Percentiles rank a stretch among this genome's conserved stretches.
Conservation (phyloP, 2,329 filamentous ascomycete genomes). For the Akanthomyces dipterigenus region DNA sequence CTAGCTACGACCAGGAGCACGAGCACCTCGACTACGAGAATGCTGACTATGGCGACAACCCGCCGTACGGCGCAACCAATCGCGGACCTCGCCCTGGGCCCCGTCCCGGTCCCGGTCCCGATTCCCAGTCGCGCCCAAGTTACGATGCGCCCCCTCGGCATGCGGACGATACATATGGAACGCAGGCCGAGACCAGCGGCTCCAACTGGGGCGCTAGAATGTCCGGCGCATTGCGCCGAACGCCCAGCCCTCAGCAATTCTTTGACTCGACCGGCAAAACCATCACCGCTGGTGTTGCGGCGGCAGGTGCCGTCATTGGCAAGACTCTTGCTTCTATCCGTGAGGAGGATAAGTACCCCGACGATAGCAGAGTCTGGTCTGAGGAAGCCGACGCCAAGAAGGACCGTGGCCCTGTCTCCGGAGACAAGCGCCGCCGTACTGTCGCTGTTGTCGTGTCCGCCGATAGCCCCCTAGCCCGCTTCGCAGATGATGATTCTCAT, state of each 20-base stretch:
- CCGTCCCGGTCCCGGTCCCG: constrained; percentile 2
- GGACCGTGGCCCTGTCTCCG: constrained; percentile 32
- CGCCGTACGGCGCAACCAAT: constrained; percentile 38
- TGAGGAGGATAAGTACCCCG: constrained; percentile 77
- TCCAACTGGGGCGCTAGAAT: constrained; percentile 68
- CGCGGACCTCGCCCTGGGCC: constrained; percentile 17
- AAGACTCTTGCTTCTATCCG: constrained; percentile 76
- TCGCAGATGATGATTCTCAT: constrained; percentile 55
- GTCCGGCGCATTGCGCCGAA: constrained; percentile 72
- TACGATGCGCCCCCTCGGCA: background rate
- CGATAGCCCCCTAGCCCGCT: constrained; percentile 53
- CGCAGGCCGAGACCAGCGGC: constrained; percentile 25
- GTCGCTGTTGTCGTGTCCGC: constrained; percentile 88
- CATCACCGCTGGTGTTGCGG: constrained; percentile 73
- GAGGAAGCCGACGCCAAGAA: constrained; percentile 74
- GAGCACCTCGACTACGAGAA: constrained; percentile 41
- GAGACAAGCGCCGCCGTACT: constrained; percentile 57
- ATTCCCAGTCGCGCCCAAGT: background rate
- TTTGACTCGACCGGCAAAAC: constrained; percentile 77
- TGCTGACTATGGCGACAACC: constrained; percentile 48
- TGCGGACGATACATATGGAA: constrained; percentile 26
- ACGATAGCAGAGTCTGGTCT: constrained; percentile 85
- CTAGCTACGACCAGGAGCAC: constrained; percentile 49
- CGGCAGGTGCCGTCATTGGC: constrained; percentile 74
- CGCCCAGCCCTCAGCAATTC: constrained; percentile 81